phyloP scores from a whole-genome alignment of 108 stramenopile genomes.

The Hondaea fermentalgiana region DNA sequence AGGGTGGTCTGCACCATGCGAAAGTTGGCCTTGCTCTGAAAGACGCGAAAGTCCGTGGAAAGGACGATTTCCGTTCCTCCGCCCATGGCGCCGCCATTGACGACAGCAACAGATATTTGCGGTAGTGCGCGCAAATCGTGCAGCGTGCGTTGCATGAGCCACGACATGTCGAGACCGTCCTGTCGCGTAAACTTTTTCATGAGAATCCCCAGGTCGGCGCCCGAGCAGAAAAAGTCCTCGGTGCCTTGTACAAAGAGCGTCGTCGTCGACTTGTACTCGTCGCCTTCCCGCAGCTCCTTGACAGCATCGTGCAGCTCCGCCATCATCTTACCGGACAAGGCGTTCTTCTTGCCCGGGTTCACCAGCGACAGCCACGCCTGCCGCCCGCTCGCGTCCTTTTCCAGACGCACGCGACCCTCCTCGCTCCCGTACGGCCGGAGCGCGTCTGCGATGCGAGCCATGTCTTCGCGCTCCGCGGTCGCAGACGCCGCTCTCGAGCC shows the following conservation, averaged over 20 bases:
- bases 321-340: slow-evolving; percentile 15
- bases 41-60: neutral
- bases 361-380: neutral
- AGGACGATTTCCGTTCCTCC: neutral
- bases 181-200: neutral
- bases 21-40: neutral
- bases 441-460: neutral
- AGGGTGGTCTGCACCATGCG: slow-evolving; percentile 2
- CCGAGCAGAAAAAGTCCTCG: neutral
- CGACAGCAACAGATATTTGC: neutral
- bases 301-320: slow-evolving; percentile 13
- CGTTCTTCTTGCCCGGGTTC: neutral
- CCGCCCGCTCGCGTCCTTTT: neutral
- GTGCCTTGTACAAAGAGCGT: neutral
- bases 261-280: neutral
- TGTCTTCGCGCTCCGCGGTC: neutral
- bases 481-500: neutral
- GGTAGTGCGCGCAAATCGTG: neutral
- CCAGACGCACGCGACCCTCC: neutral
- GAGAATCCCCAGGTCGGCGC: slow-evolving; percentile 1
- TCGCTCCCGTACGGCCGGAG: neutral
- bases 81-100: neutral
- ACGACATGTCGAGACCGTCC: slow-evolving; percentile 12
- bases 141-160: slow-evolving; percentile 10
- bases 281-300: neutral